These are phyloP conservation scores for Colletotrichum sp. DNA, from an alignment of 2,329 filamentous ascomycete genomes.

Conservation along the genomic window DNA sequence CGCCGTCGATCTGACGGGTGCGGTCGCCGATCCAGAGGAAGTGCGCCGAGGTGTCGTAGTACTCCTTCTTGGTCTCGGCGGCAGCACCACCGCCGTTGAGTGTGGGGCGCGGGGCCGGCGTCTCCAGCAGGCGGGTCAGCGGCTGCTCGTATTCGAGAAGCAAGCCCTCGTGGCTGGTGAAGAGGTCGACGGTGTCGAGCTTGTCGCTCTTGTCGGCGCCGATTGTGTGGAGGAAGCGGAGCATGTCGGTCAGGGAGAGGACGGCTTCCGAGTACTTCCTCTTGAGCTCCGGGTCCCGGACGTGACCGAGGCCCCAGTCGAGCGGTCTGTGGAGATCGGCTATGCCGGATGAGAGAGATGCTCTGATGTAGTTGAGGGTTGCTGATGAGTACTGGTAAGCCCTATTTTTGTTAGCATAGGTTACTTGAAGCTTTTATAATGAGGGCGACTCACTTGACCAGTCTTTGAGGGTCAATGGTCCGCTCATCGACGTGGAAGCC, in stretches of 20 bases:
- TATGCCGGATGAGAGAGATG: conserved; percentile 83
- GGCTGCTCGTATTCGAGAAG: conserved; percentile 93
- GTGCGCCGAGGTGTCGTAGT: conserved; percentile 94
- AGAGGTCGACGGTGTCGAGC: conserved; percentile 91
- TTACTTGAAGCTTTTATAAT: neutral
- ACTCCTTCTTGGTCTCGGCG: conserved; percentile 58
- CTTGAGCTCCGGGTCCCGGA: conserved; percentile 82
- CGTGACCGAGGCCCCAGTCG: conserved; percentile 94
- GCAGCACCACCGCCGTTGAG: conserved; percentile 27
- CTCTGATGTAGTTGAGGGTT: conserved; percentile 91
- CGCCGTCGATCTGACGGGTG: conserved; percentile 90
- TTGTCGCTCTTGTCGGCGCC: conserved; percentile 86
- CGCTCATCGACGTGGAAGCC: conserved; percentile 80
- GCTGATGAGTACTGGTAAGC: conserved; percentile 97
- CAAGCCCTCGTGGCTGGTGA: conserved; percentile 93
- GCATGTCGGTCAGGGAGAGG: conserved; percentile 83
- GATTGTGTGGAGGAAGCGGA: conserved; percentile 93
- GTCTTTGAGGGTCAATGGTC: conserved; percentile 78
- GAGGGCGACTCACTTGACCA: conserved; percentile 65
- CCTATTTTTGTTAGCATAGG: conserved; percentile 40
- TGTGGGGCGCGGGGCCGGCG: conserved; percentile 50
- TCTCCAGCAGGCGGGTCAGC: conserved; percentile 77
- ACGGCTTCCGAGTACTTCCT: conserved; percentile 87
- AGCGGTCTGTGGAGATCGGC: conserved; percentile 93
- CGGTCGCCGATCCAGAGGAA: conserved; percentile 99